Conservation (phyloP, 2,329 filamentous ascomycete genomes). For the Fusarium euwallaceae region DNA sequence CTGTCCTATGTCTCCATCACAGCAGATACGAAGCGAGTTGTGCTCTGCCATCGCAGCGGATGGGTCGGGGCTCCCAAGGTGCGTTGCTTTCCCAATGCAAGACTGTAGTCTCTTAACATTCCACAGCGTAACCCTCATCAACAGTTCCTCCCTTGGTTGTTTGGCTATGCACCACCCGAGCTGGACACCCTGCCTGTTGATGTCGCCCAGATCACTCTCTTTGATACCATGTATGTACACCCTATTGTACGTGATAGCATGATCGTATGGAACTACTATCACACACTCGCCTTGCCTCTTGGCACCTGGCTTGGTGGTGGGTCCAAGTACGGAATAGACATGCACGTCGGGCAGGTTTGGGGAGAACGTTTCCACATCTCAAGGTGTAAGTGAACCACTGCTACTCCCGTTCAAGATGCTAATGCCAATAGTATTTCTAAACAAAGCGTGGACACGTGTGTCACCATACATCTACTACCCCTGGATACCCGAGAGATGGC, state of each 20-base stretch:
- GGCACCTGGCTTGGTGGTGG: constrained; percentile 17
- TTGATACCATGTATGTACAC: constrained; percentile 31
- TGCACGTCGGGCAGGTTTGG: constrained; percentile 40
- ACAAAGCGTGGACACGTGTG: constrained; percentile 52
- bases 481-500: constrained; percentile 46
- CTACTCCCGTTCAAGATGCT: background rate
- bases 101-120: background rate
- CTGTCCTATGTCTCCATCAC: constrained; percentile 58
- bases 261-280: constrained; percentile 31
- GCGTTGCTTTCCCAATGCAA: background rate
- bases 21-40: constrained; percentile 54
- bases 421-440: constrained; percentile 46
- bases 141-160: constrained; percentile 28
- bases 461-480: constrained; percentile 51
- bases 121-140: constrained; percentile 16
- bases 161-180: constrained; percentile 13
- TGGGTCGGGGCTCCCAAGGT: constrained; percentile 43
- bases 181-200: constrained; percentile 15
- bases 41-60: constrained; percentile 59
- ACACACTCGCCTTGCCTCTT: constrained; percentile 10
- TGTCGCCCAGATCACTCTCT: constrained; percentile 21
- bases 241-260: constrained; percentile 24
- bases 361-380: constrained; percentile 45
- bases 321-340: constrained; percentile 15
- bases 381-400: constrained; percentile 29